Evolutionary conservation across 1,139 yeast genomes (phyloP).

Genomic region (Geotrichum citri-aurantii): DNA sequence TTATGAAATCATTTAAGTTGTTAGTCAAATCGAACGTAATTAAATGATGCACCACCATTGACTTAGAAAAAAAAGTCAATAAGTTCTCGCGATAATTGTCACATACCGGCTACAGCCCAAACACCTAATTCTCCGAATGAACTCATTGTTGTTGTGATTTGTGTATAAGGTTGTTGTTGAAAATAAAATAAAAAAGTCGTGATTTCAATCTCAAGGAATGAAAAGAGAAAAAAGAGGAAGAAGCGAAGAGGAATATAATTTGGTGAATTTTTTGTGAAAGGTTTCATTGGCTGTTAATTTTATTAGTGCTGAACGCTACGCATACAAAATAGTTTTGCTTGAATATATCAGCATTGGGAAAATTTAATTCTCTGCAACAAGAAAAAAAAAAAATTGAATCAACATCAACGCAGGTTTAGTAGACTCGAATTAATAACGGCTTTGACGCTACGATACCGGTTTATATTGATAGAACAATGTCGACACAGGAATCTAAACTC

Average conservation of each 20-base stretch:
- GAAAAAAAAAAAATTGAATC: conserved; percentile 1
- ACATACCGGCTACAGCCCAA: conserved; percentile 29
- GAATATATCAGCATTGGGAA: conserved; percentile 3
- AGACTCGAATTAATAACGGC: background rate
- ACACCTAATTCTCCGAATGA: conserved; percentile 32
- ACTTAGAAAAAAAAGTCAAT: background rate
- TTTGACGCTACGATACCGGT: background rate
- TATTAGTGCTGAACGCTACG: conserved; percentile 6
- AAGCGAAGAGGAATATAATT: background rate
- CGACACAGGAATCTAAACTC: conserved; percentile 34
- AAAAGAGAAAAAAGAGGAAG: conserved; percentile 1
- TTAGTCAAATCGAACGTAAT: background rate
- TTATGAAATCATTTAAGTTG: background rate
- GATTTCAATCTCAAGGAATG: background rate
- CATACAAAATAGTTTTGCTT: background rate
- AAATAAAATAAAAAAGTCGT: background rate
- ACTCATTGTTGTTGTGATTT: conserved; percentile 10
- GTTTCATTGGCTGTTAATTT: conserved; percentile 13
- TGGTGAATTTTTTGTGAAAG: conserved; percentile 8
- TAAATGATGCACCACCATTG: background rate
- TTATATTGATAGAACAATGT: background rate
- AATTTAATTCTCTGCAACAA: background rate
- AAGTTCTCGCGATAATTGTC: background rate
- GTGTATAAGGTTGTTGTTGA: background rate
- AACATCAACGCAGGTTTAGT: background rate